Evolutionary conservation across 2,329 filamentous ascomycete species (phyloP), one percentile per base, ranked within the genome.

Genomic region (Pseudogymnoascus sp.): DNA sequence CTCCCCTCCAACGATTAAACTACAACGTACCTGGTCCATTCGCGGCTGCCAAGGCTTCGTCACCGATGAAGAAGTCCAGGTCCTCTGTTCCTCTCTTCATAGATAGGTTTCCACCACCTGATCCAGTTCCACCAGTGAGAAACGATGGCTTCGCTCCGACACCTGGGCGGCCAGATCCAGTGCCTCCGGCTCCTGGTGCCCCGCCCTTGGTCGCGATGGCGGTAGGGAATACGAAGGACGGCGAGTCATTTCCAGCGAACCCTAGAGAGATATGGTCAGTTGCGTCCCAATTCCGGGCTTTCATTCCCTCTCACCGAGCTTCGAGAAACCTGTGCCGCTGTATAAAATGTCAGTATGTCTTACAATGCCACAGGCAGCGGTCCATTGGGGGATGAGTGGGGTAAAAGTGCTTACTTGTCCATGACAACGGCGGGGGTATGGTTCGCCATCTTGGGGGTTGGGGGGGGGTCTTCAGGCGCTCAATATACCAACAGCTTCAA

Each of bases 361-460:
- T 56, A 64, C 28, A 34, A 59, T 42, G 59, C 59, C 38, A 38
- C 59, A 25, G 14, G 14, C 59, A n/a, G 28, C 28, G 31, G 42
- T 38, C 14, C 16, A 34, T 42, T 60, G 31, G 44, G 38, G 23
- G 4, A 7, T 16, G 59, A 64, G 74, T 70, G 71, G 73, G 71
- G 73, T 67, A 73, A 71, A 73, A 76, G 66, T 73, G 84, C 91
- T 80, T 89, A 97, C 95, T 99, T 99, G 95, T 99, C 95, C 93
- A 99, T 99, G 91, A 99, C 95, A 97, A 99, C 95, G 90, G 95
- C 95, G 73, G 95, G 95, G 76, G 95, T 97, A 87, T 97, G 93
- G 81, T 90, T 89, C 76, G 95, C 93, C 95, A 99, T 99, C 72
- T 75, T 82, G 75, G 73, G 69, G 23, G 7, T 18, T 23, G 7